Percentiles rank a stretch among this genome's conserved stretches.
These are phyloP conservation scores for Ceratobasidium sp. DNA, from an alignment of 1,284 basidiomycete species.

Conservation along the genomic window DNA sequence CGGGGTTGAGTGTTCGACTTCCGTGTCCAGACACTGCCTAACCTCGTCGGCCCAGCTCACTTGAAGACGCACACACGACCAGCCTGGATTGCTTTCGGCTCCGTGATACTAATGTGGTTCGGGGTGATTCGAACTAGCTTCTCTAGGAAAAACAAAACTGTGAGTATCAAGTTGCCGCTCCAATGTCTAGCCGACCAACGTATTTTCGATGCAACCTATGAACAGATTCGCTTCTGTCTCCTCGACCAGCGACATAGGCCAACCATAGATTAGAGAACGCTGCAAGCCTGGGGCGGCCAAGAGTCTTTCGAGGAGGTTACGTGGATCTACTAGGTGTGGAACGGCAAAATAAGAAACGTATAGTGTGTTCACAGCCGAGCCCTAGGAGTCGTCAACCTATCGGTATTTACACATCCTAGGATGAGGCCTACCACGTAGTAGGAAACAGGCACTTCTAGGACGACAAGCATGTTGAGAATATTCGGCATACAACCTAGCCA, in stretches of 20 bases:
- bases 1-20: conserved; percentile 81
- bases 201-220: conserved; percentile 82
- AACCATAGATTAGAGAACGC: conserved; percentile 85
- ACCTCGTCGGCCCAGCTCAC: conserved; percentile 53
- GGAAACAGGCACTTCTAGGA: neutral
- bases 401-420: neutral
- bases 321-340: conserved; percentile 70
- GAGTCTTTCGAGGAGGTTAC: conserved; percentile 62
- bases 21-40: conserved; percentile 77
- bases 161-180: conserved; percentile 59
- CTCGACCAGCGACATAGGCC: conserved; percentile 70
- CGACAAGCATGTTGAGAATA: neutral
- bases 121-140: conserved; percentile 87
- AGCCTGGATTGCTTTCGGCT: conserved; percentile 70
- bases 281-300: conserved; percentile 83
- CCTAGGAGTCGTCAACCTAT: neutral
- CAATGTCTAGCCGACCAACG: conserved; percentile 78
- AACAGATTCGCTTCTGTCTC: conserved; percentile 81
- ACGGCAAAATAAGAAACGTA: conserved; percentile 61
- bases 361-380: neutral
- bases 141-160: conserved; percentile 61
- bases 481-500: too few species aligned
- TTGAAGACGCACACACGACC: neutral
- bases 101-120: conserved; percentile 85
- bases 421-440: neutral